Conservation (phyloP, 2,329 filamentous ascomycete species). For the Apiospora sp. region DNA sequence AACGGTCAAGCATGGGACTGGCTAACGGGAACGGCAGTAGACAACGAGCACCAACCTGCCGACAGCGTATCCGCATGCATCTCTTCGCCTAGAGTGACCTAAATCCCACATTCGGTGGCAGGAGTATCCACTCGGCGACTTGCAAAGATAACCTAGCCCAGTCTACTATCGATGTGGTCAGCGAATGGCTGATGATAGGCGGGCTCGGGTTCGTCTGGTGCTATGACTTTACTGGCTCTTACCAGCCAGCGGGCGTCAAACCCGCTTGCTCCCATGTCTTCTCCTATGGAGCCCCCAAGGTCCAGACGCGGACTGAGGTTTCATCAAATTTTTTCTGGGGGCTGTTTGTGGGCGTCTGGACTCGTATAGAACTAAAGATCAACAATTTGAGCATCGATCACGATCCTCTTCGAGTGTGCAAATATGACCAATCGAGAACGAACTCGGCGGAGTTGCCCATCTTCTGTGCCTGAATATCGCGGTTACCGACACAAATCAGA, state of each 20-base stretch:
- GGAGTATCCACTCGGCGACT: conserved; percentile 1
- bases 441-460: background rate
- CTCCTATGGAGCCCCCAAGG: background rate
- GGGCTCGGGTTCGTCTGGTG: background rate
- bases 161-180: background rate
- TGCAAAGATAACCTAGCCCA: background rate
- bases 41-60: background rate
- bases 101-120: conserved; percentile 28
- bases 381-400: conserved; percentile 12
- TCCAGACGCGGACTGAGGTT: conserved; percentile 15
- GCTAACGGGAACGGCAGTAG: conserved; percentile 17
- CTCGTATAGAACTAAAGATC: conserved; percentile 25
- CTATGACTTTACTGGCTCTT: conserved; percentile 13
- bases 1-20: background rate
- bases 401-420: conserved; percentile 7
- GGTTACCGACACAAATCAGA: conserved; percentile 1
- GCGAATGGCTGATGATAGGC: conserved; percentile 3
- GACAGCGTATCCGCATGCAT: conserved; percentile 23
- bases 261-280: conserved; percentile 4
- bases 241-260: background rate
- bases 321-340: conserved; percentile 17
- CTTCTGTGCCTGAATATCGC: conserved; percentile 6
- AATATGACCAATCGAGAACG: background rate
- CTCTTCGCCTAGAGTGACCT: conserved; percentile 31
- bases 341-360: conserved; percentile 23